phyloP scores from a whole-genome alignment of 2,329 filamentous ascomycete genomes.

The Paraconiothyrium brasiliense region DNA sequence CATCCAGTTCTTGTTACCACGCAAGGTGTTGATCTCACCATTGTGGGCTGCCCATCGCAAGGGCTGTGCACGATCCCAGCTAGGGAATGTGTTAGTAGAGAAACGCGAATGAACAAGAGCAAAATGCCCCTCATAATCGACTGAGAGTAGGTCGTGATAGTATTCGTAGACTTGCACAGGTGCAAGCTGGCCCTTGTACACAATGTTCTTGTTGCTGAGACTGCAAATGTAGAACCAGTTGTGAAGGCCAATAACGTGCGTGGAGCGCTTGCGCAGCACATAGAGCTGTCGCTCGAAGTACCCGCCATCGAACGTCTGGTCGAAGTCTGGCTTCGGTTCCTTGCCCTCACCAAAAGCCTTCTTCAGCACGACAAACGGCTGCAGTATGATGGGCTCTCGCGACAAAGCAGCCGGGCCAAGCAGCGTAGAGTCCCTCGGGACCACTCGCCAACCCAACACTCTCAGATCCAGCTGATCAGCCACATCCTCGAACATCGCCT shows the following conservation, averaged over 20 bases:
- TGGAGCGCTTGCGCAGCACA: slow-evolving; percentile 91
- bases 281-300: slow-evolving; percentile 94
- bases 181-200: slow-evolving; percentile 96
- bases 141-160: slow-evolving; percentile 95
- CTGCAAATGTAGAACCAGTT: slow-evolving; percentile 99
- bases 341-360: slow-evolving; percentile 84
- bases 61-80: slow-evolving; percentile 97
- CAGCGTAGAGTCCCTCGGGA: slow-evolving; percentile 90
- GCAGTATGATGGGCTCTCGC: slow-evolving; percentile 92
- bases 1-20: slow-evolving; percentile 99
- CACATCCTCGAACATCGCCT: slow-evolving; percentile 92
- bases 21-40: slow-evolving; percentile 96
- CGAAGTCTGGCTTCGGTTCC: slow-evolving; percentile 80
- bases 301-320: slow-evolving; percentile 81
- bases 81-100: slow-evolving; percentile 98
- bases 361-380: slow-evolving; percentile 91
- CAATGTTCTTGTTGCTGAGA: slow-evolving; percentile 96
- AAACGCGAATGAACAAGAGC: slow-evolving; percentile 96
- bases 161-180: slow-evolving; percentile 97
- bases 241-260: slow-evolving; percentile 91
- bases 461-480: slow-evolving; percentile 87
- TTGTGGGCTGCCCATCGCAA: slow-evolving; percentile 98
- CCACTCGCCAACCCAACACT: slow-evolving; percentile 95
- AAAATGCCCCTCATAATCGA: slow-evolving; percentile 97
- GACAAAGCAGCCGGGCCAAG: slow-evolving; percentile 92